Base-by-base conservation (phyloP, 257 asterid genomes). In the Vinca minor region DNA sequence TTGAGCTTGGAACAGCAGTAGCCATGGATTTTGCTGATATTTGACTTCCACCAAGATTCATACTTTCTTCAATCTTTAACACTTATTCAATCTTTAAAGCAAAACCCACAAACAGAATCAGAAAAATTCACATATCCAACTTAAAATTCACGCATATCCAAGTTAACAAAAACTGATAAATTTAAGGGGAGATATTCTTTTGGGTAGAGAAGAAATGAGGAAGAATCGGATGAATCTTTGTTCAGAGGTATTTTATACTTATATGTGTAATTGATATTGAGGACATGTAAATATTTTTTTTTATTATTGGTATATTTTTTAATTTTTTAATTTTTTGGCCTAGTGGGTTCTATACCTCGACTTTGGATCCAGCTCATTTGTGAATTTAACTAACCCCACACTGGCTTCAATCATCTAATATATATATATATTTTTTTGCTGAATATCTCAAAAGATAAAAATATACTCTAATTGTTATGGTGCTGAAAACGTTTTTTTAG, bases 331-430 rank as follows among this genome's bases (percentile, higher is more conserved):
- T 9, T 44, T 34, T 69, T 42, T 65, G 62, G 65, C 68, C n/a
- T 31, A 66, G 85, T 71, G 79, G 71, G 77, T 69, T n/a, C 79
- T 70, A 70, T 62, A 67, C 75, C 62, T 50, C 12, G 63, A 63
- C 83, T 67, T 80, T 86, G 95, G 88, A 79, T 83, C 84, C 88
- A 86, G 94, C 90, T 86, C 88, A 85, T 45, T 42, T 25, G 54
- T 57, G 71, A 71, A 74, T 69, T 72, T 71, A 74, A 67, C 63
- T 18, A 75, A 62, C 83, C 86, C 83, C 82, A 81, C 81, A 82
- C 73, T 84, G 79, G 77, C 87, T 41, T 46, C 32, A 79, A 64
- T 65, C 38, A 64, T 58, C 21, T 58, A 53, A 21, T 6, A 38
- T 8, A 8, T 38, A 38, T 11, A 38, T 34, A 34, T 34, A 34